These are phyloP conservation scores for Aphanomyces stellatus DNA, from an alignment of 352 stramenopile genomes.

Conservation along the genomic window DNA sequence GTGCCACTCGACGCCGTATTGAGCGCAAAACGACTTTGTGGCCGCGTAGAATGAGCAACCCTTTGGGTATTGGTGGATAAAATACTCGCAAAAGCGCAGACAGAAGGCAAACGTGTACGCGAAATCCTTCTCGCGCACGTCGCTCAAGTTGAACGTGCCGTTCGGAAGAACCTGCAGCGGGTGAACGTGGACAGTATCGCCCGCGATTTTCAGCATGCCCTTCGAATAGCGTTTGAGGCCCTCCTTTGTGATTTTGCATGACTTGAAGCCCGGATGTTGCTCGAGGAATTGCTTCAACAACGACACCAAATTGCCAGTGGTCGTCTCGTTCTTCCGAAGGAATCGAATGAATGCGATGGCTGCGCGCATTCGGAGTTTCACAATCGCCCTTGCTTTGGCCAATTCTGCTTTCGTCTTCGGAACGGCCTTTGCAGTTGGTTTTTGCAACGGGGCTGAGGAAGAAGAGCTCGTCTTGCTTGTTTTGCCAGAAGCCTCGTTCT, in stretches of 20 bases:
- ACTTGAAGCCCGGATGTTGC: not conserved
- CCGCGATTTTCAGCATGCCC: not conserved
- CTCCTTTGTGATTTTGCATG: not conserved
- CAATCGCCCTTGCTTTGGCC: not conserved
- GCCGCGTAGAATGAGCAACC: not conserved
- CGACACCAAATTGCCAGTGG: not conserved
- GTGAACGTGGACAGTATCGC: not conserved
- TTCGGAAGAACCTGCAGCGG: not conserved
- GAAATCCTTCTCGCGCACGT: not conserved
- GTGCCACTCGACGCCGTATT: not conserved
- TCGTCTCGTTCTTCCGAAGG: not conserved
- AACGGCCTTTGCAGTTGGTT: too few relatives aligned
- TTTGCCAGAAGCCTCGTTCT: not conserved
- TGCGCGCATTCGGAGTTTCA: not conserved
- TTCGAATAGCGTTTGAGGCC: not conserved
- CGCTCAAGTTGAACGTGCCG: not conserved
- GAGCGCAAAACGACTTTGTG: not conserved
- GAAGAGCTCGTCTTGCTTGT: not conserved
- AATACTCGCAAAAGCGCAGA: not conserved
- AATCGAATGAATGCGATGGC: not conserved
- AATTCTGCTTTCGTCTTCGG: too few relatives aligned
- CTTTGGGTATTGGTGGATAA: not conserved
- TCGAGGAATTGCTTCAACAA: not conserved
- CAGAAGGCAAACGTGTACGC: not conserved
- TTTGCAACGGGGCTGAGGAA: too few relatives aligned